These are phyloP conservation scores for Physcomitrellopsis africana DNA, from an alignment of 225 moss, liverwort and hornwort species.

Conservation along the genomic window DNA sequence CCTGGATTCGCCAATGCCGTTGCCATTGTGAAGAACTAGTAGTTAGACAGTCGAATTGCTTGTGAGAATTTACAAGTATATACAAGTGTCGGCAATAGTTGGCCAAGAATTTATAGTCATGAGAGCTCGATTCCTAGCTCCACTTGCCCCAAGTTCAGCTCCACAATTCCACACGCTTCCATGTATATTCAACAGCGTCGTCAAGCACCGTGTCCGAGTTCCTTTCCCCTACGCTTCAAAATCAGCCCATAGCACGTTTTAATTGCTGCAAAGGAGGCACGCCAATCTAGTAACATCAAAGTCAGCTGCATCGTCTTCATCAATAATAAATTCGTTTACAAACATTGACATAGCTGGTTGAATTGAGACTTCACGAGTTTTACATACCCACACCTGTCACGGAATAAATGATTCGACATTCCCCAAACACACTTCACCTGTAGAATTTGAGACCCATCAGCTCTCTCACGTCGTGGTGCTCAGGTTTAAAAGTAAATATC, in stretches of 20 bases:
- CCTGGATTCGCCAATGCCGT: constrained; percentile 37
- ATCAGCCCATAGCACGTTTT: constrained; percentile 6
- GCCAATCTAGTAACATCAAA: constrained; percentile 3
- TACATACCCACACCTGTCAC: constrained; percentile 1
- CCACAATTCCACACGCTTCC: not conserved
- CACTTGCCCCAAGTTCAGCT: constrained; percentile 7
- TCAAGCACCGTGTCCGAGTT: not conserved
- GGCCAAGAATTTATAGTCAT: not conserved
- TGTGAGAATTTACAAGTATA: not conserved
- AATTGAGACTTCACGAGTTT: not conserved
- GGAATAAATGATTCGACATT: not conserved
- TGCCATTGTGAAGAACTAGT: constrained; percentile 24
- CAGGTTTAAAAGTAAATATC: not conserved
- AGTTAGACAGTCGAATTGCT: not conserved
- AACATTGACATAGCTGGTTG: constrained; percentile 4
- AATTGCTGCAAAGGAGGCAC: not conserved
- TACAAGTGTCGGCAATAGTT: constrained; percentile 4
- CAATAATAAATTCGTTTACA: constrained; percentile 16
- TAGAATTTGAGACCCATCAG: not conserved
- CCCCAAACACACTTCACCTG: not conserved
- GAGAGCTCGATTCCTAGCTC: not conserved
- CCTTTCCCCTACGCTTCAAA: not conserved
- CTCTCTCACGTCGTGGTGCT: not conserved
- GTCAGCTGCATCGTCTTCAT: constrained; percentile 6
- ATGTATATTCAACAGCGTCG: too few species aligned